These are phyloP conservation scores for Pseudogymnoascus sp. DNA, from an alignment of 2,329 filamentous ascomycete species.

Conservation along the genomic window DNA sequence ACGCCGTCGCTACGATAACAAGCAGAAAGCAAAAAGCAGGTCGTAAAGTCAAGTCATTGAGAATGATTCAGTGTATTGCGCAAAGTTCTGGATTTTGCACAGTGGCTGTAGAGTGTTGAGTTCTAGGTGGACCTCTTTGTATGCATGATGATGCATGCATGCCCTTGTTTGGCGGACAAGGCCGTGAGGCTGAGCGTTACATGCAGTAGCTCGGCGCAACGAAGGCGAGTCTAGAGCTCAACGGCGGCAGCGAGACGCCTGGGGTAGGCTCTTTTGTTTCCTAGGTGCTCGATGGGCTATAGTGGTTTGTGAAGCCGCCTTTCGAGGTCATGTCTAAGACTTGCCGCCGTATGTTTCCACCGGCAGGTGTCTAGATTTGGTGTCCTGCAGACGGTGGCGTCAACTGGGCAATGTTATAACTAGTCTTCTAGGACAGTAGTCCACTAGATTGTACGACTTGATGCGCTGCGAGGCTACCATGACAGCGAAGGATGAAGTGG, in stretches of 20 bases:
- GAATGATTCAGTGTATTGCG: neutral
- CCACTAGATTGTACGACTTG: neutral
- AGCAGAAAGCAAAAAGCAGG: neutral
- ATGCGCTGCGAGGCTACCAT: constrained; percentile 2
- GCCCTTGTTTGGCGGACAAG: constrained; percentile 6
- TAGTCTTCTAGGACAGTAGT: neutral
- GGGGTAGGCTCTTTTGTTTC: neutral
- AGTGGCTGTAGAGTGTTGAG: neutral
- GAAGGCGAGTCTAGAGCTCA: neutral
- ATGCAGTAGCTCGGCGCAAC: neutral
- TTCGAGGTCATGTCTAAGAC: neutral
- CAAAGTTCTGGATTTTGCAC: neutral
- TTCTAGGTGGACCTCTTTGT: constrained; percentile 5
- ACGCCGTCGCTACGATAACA: constrained; percentile 1
- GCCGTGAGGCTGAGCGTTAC: constrained; percentile 6
- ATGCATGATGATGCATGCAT: constrained; percentile 9
- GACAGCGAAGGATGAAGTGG: neutral
- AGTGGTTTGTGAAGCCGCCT: neutral
- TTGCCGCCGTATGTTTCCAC: neutral
- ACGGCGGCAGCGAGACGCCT: neutral
- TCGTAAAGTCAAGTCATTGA: neutral
- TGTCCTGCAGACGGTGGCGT: neutral
- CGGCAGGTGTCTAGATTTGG: neutral
- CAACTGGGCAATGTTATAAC: constrained; percentile 1
- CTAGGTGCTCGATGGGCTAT: neutral